phyloP scores from a whole-genome alignment of 2,329 filamentous ascomycete genomes.

The Claviceps fusiformis region DNA sequence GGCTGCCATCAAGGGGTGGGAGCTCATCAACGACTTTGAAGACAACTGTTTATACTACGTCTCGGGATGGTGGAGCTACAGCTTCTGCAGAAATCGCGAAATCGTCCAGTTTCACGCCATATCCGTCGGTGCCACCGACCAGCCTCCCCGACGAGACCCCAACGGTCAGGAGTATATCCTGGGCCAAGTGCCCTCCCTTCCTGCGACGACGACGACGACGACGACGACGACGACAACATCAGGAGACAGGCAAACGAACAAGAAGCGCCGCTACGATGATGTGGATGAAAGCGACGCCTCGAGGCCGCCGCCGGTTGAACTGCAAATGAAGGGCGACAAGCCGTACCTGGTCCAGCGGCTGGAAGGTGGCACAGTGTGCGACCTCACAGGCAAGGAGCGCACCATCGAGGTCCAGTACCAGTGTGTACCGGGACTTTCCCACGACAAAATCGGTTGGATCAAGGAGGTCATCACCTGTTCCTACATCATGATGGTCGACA shows the following conservation, averaged over 20 bases:
- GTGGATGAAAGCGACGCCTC: slow-evolving; percentile 7
- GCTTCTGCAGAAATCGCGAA: slow-evolving; percentile 79
- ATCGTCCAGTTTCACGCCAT: slow-evolving; percentile 85
- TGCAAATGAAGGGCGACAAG: slow-evolving; percentile 72
- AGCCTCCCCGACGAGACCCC: slow-evolving; percentile 66
- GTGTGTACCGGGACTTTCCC: slow-evolving; percentile 61
- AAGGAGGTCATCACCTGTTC: slow-evolving; percentile 86
- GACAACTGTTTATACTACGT: slow-evolving; percentile 72
- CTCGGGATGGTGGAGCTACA: slow-evolving; percentile 92
- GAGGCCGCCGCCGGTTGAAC: slow-evolving; percentile 40
- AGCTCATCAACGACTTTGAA: slow-evolving; percentile 65
- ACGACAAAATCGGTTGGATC: slow-evolving; percentile 76
- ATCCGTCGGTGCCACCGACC: slow-evolving; percentile 49
- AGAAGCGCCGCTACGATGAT: slow-evolving; percentile 9
- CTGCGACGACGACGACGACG: too few species aligned
- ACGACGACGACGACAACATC: too few species aligned
- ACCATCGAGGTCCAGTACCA: slow-evolving; percentile 73
- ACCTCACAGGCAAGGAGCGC: slow-evolving; percentile 68
- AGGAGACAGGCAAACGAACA: slow-evolving; percentile 6
- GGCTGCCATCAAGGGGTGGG: slow-evolving; percentile 65
- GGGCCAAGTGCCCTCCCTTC: slow-evolving; percentile 36
- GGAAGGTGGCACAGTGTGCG: slow-evolving; percentile 67
- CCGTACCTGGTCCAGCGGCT: slow-evolving; percentile 77
- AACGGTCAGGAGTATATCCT: slow-evolving; percentile 64
- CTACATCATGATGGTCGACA: slow-evolving; percentile 88